Base-by-base conservation (phyloP, 441 rosid genomes). In the Arabidopsis hybrid region DNA sequence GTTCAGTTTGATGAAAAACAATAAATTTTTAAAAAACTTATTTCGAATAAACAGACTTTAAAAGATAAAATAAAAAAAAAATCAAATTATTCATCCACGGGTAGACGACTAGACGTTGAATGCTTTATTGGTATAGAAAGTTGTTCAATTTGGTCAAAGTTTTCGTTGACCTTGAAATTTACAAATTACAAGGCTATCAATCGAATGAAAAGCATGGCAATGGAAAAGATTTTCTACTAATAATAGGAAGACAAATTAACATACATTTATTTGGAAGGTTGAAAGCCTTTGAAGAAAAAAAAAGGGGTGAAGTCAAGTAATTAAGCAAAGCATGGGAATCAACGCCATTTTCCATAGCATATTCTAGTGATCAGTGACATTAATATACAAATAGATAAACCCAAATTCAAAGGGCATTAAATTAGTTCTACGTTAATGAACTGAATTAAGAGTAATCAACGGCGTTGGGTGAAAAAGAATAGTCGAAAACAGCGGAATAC, bases 321-420 rank as follows among this genome's bases (percentile, higher is more conserved):
- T 14, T 7, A 50, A 57, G 14, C n/a, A 65, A 70, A n/a, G 66
- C 74, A 70, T 60, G 74, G 21, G 59, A 70, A 70, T 70, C 65
- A 58, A 69, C 58, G 47, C 43, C 39, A 52, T n/a, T n/a, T 8
- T 66, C 50, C 46, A 36, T 18, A 50, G 51, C 64, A 43, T 26
- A 26, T 11, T 68, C 45, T 69, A 3, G 73, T n/a, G 74, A 60
- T 70, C 17, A 49, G 67, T 13, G 67, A 39, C 34, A 60, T 50
- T 50, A 49, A 49, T 5, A 26, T 26, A 26, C 29, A 26, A 58
- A 6, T n/a, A 47, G 39, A 49, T 34, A 2, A 70, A 69, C 74
- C 40, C 39, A 69, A 38, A 57, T 56, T 45, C 72, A 32, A 45
- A 57, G 55, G 55, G 26, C 29, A 12, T 49, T 16, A 0, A 42